Evolutionary conservation across 2,329 filamentous ascomycete genomes (phyloP).

Genomic region (Aspergillus pseudoviridinutans): DNA sequence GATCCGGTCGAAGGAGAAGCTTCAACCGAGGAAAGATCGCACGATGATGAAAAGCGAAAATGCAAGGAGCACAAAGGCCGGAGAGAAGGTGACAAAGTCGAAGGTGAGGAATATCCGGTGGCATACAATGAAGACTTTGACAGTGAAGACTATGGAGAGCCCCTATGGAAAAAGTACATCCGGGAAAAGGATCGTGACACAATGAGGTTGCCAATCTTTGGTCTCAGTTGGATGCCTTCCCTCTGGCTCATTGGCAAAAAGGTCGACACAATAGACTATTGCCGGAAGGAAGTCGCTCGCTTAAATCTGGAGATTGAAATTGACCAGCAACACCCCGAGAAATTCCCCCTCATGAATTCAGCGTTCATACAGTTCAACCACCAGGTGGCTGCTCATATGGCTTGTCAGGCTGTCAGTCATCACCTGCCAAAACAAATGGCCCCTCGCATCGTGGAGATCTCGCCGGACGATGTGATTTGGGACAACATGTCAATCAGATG

Average conservation of each 20-base stretch:
- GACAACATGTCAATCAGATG: conserved; percentile 94
- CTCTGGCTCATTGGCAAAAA: conserved; percentile 81
- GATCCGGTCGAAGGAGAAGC: conserved; percentile 14
- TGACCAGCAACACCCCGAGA: conserved; percentile 80
- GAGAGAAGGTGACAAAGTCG: conserved; percentile 23
- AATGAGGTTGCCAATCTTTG: conserved; percentile 66
- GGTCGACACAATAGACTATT: conserved; percentile 92
- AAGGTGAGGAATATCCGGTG: conserved; percentile 52
- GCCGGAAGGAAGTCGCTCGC: conserved; percentile 77
- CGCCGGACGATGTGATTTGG: conserved; percentile 90
- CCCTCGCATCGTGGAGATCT: conserved; percentile 87
- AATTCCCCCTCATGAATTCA: conserved; percentile 88
- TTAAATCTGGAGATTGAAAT: conserved; percentile 88
- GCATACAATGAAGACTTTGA: conserved; percentile 61
- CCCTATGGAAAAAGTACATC: conserved; percentile 79
- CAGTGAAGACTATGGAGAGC: conserved; percentile 59
- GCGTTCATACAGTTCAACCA: conserved; percentile 99
- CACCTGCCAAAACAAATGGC: conserved; percentile 92
- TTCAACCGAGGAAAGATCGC: background rate
- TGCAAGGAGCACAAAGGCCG: conserved; percentile 8
- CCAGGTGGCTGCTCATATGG: conserved; percentile 97
- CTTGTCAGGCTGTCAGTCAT: conserved; percentile 85
- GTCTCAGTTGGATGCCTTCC: conserved; percentile 66
- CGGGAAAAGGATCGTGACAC: conserved; percentile 79
- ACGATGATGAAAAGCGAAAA: conserved; percentile 6